Conservation (phyloP, 306 rosid genomes). For the Vachellia pachyceras region DNA sequence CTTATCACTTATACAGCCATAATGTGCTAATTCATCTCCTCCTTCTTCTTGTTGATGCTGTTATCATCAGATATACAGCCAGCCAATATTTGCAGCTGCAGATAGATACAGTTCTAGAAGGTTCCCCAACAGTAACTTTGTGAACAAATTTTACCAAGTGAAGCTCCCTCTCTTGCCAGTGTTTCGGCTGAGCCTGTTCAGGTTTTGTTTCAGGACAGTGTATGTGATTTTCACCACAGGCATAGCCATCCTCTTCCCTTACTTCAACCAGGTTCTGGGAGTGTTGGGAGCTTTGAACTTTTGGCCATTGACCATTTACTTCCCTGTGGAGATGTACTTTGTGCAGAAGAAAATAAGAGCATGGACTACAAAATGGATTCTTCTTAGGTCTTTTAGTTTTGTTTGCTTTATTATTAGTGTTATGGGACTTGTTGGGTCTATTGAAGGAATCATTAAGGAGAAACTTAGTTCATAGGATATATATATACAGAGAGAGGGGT, state of each 20-base stretch:
- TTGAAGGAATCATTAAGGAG: conserved; percentile 70
- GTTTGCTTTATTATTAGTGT: conserved; percentile 66
- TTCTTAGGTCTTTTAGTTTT: conserved; percentile 63
- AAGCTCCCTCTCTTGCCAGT: conserved; percentile 61
- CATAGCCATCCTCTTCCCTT: conserved; percentile 78
- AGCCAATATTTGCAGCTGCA: conserved; percentile 60
- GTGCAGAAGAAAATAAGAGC: conserved; percentile 67
- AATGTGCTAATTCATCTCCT: conserved; percentile 12
- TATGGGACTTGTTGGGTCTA: conserved; percentile 66
- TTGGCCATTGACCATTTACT: conserved; percentile 85
- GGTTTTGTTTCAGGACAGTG: conserved; percentile 71
- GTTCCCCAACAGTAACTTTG: conserved; percentile 63
- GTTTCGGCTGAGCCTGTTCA: conserved; percentile 51
- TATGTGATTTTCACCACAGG: conserved; percentile 79
- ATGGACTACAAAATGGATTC: conserved; percentile 77
- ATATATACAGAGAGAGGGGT: not conserved
- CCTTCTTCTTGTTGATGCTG: not conserved
- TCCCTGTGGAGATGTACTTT: conserved; percentile 89
- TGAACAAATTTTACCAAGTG: conserved; percentile 53
- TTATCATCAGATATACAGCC: conserved; percentile 63
- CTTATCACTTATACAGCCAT: not conserved
- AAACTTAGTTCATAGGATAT: conserved; percentile 44
- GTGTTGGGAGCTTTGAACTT: conserved; percentile 80
- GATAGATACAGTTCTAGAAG: conserved; percentile 68
- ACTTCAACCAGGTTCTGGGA: conserved; percentile 80